Evolutionary conservation across 2,329 filamentous ascomycete genomes (phyloP).

Genomic region (Mariannaea elegans): DNA sequence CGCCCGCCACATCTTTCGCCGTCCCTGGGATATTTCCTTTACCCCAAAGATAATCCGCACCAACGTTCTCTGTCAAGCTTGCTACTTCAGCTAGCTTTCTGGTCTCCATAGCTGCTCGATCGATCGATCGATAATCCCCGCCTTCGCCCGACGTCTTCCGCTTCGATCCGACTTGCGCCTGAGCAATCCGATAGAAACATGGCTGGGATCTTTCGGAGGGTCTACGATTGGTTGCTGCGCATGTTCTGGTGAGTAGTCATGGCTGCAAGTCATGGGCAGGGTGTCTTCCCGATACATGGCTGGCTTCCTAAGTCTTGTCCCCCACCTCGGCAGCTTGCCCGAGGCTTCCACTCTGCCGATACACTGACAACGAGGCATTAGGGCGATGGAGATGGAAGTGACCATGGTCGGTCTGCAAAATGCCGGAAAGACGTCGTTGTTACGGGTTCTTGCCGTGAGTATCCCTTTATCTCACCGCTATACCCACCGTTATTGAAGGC

Average conservation of each 20-base stretch:
- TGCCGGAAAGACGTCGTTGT: slow-evolving; percentile 94
- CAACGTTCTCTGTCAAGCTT: slow-evolving; percentile 3
- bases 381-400: slow-evolving; percentile 99
- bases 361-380: slow-evolving; percentile 50
- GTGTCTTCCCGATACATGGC: slow-evolving; percentile 9
- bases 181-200: slow-evolving; percentile 59
- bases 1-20: slow-evolving; percentile 37
- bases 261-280: slow-evolving; percentile 18
- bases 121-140: slow-evolving; percentile 35
- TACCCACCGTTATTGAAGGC: slow-evolving; percentile 10
- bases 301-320: slow-evolving; percentile 16
- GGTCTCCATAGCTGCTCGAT: slow-evolving; percentile 18
- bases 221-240: slow-evolving; percentile 98
- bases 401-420: slow-evolving; percentile 99
- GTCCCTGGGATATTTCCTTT: slow-evolving; percentile 30
- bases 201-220: slow-evolving; percentile 89
- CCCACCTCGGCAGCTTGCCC: slow-evolving; percentile 17
- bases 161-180: slow-evolving; percentile 33
- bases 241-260: slow-evolving; percentile 84
- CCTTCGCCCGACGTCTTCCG: slow-evolving; percentile 38
- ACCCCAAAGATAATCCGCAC: slow-evolving; percentile 16
- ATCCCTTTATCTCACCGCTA: not conserved
- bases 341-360: slow-evolving; percentile 30
- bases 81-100: slow-evolving; percentile 1
- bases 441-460: slow-evolving; percentile 94